Evolutionary conservation across 805 yeast species (phyloP), one percentile per base, ranked within the genome.

Genomic region (Zygosaccharomyces pseudorouxii): DNA sequence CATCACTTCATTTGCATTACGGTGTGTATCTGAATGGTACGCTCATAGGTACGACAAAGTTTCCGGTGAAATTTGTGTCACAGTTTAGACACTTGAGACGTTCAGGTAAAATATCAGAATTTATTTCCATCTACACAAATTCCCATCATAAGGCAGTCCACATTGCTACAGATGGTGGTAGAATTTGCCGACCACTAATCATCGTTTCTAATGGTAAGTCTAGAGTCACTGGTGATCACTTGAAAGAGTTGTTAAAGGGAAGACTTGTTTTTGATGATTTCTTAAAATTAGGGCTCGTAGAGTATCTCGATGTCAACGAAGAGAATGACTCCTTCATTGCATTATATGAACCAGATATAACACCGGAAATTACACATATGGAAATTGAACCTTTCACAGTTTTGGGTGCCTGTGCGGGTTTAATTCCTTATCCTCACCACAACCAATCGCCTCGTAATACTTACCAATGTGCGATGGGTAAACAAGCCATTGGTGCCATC

Each of bases 391-490:
- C 97, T 71, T 86, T 95, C 40, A 93, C 95, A 92, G 89, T 93
- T 63, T 76, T 93, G 55, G 99, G 99, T 69, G 97, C 93, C 51
- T 96, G 97, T 45, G 99, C 99, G 8, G 89, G 96, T 38, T 89
- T 93, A 65, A 93, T 93, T 77, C 99, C 99, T 14, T 93, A 92
- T 85, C 99, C 99, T 11, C 98, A 93, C 72, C 99, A 93, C 71
- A 93, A 93, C 70, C 99, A 93, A 75, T 90, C 97, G 48, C 99
- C 99, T 52, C 92, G 99, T 82, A 93, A 93, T 66, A 93, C 99
- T 1, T 93, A 93, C 71, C 99, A 93, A 75, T 90, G 97, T 69
- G 99, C 99, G 59, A 93, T 93, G 99, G 99, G 99, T 81, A 93
- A 93, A 71, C 99, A 93, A 73, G 99, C 99, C n/a, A 92, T 93